These are phyloP conservation scores for Penicillium rolfsii DNA, from an alignment of 2,329 filamentous ascomycete species.

Conservation along the genomic window DNA sequence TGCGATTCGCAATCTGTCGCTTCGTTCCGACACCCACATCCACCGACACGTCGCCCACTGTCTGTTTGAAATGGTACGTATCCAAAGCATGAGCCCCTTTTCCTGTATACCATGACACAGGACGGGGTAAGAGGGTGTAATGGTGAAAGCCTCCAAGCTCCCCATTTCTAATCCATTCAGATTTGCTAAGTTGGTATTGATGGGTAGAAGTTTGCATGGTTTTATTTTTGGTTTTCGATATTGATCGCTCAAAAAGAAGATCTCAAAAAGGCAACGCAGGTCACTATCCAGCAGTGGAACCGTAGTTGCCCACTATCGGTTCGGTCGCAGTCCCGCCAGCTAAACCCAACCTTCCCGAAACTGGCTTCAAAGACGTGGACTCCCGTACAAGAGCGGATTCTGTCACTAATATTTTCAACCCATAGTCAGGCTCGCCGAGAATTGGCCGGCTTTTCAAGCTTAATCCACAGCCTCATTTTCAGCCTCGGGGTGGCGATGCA, in stretches of 20 bases:
- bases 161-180: not conserved
- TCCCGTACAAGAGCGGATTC: no score
- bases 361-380: not conserved
- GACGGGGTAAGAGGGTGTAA: not conserved
- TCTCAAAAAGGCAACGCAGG: not conserved
- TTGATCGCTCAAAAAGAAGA: not conserved
- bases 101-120: not conserved
- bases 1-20: conserved; percentile 22
- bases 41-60: conserved; percentile 7
- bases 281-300: not conserved
- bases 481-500: conserved; percentile 7
- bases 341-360: not conserved
- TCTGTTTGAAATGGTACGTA: not conserved
- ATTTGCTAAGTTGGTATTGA: not conserved
- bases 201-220: not conserved
- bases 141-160: not conserved
- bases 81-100: not conserved
- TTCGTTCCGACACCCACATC: conserved; percentile 15
- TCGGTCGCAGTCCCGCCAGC: not conserved
- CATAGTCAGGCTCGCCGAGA: not conserved
- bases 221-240: not conserved
- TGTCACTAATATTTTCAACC: not conserved
- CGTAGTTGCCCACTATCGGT: not conserved
- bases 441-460: conserved; percentile 15
- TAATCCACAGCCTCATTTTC: conserved; percentile 12